phyloP scores from a whole-genome alignment of 768 basidiomycete genomes.

The Rhizopogon sp. region DNA sequence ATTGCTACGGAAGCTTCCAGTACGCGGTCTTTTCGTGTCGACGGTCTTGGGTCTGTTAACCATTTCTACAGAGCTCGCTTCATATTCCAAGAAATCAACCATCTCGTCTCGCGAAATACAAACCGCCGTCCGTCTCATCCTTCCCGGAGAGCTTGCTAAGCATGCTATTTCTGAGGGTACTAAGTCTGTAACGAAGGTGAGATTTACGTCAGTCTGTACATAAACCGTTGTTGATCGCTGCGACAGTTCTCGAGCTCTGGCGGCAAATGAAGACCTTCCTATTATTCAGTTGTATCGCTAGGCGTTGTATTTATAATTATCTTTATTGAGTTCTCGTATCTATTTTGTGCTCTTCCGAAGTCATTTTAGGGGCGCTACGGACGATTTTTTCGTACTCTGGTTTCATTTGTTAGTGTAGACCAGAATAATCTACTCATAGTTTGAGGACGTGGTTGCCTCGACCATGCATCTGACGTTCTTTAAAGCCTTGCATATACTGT shows the following conservation, averaged over 20 bases:
- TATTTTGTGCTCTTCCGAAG: not conserved
- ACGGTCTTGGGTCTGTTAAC: not conserved
- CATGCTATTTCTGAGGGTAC: conserved; percentile 75
- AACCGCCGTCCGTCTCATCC: conserved; percentile 93
- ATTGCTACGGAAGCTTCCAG: conserved; percentile 89
- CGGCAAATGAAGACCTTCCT: conserved; percentile 44
- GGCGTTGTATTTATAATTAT: conserved; percentile 12
- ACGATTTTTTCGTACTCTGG: too few relatives aligned
- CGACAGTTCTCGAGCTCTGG: conserved; percentile 67
- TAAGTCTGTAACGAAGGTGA: conserved; percentile 82
- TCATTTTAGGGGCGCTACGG: not conserved
- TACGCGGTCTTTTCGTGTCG: conserved; percentile 31
- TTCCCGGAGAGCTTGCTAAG: conserved; percentile 94
- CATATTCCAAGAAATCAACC: conserved; percentile 98
- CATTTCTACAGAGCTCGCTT: conserved; percentile 71
- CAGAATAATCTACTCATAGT: too few relatives aligned
- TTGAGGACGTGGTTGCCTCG: too few relatives aligned
- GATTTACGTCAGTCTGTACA: conserved; percentile 12
- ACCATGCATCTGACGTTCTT: too few relatives aligned
- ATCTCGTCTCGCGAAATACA: conserved; percentile 99
- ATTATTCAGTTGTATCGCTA: conserved; percentile 22
- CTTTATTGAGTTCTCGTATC: not conserved
- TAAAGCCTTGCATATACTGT: too few relatives aligned
- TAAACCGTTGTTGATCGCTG: conserved; percentile 7
- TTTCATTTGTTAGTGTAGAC: too few relatives aligned